Evolutionary conservation across 2,329 filamentous ascomycete species (phyloP), one percentile per base, ranked within the genome.

Genomic region (Zopfia rhizophila): DNA sequence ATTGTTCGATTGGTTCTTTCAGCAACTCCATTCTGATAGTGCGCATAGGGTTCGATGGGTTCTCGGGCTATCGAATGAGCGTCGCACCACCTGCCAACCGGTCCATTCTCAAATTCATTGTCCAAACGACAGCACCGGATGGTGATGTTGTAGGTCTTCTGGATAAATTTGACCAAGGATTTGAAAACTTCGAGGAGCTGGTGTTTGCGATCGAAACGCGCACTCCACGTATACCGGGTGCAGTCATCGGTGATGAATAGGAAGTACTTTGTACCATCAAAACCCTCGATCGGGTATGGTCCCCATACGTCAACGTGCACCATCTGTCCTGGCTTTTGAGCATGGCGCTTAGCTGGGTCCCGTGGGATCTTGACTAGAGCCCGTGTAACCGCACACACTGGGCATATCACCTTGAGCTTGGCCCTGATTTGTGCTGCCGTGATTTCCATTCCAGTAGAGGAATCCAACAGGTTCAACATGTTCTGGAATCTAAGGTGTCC

Each of bases 221-320:
- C n/a, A n/a, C n/a, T n/a, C n/a, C n/a, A n/a, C 24, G n/a, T 37
- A n/a, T 23, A 21, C 24, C 18, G 18, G 12, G 33, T 37, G 21
- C 13, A 21, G 14, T 37, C 18, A 24, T 37, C 18, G 6, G 18
- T 37, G 18, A 22, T 37, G n/a, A 37, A 37, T 37, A 37, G 13
- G 16, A 37, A 23, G 12, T 12, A 37, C 18, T 37, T 37, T 12
- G 18, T 37, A n/a, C 33, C n/a, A 23, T 37, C n/a, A 7, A 21
- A 37, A 19, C 18, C 33, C 21, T 21, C 5, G n/a, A 37, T 37
- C 24, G n/a, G 13, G 21, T 37, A 37, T n/a, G 18, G 33, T 37
- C 33, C 18, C 33, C n/a, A 37, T 19, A 19, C 12, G 16, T 37
- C n/a, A 22, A 37, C 14, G 24, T 37, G 18, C 12, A 37, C 33